Percentiles rank a stretch among this genome's conserved stretches.
phyloP scores from a whole-genome alignment of 768 basidiomycete genomes.

The Hygrophoropsis aurantiaca region DNA sequence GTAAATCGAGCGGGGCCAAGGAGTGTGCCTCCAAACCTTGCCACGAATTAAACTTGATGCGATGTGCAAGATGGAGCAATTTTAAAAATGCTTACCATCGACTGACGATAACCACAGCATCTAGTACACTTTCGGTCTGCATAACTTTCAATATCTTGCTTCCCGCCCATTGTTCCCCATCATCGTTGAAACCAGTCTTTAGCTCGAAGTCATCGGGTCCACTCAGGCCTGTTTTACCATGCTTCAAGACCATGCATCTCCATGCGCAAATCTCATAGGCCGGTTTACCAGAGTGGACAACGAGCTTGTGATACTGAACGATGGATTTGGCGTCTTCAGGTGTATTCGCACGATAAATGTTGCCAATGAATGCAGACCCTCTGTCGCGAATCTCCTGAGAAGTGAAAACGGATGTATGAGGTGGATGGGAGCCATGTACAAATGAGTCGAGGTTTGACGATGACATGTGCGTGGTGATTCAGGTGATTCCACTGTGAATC shows the following conservation, averaged over 20 bases:
- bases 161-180: conserved; percentile 76
- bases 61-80: background rate
- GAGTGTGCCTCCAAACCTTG: conserved; percentile 80
- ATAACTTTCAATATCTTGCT: conserved; percentile 63
- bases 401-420: conserved; percentile 46
- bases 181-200: conserved; percentile 62
- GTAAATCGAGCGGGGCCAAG: conserved; percentile 74
- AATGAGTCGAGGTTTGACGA: conserved; percentile 55
- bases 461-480: too few species aligned
- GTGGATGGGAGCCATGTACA: conserved; percentile 43
- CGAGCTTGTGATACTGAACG: conserved; percentile 52
- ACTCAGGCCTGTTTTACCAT: conserved; percentile 60
- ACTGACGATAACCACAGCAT: conserved; percentile 78
- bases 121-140: conserved; percentile 67
- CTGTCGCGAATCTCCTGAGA: conserved; percentile 80
- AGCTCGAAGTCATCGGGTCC: conserved; percentile 80
- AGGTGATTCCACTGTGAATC: too few species aligned
- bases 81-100: conserved; percentile 61
- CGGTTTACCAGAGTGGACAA: conserved; percentile 55
- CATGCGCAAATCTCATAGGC: conserved; percentile 80
- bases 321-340: conserved; percentile 49
- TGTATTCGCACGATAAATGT: conserved; percentile 55
- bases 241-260: conserved; percentile 73
- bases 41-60: background rate
- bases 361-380: conserved; percentile 69